Percentiles rank a stretch among this genome's conserved stretches.
phyloP scores from a whole-genome alignment of 2,329 filamentous ascomycete genomes.

The Neonectria faginata region DNA sequence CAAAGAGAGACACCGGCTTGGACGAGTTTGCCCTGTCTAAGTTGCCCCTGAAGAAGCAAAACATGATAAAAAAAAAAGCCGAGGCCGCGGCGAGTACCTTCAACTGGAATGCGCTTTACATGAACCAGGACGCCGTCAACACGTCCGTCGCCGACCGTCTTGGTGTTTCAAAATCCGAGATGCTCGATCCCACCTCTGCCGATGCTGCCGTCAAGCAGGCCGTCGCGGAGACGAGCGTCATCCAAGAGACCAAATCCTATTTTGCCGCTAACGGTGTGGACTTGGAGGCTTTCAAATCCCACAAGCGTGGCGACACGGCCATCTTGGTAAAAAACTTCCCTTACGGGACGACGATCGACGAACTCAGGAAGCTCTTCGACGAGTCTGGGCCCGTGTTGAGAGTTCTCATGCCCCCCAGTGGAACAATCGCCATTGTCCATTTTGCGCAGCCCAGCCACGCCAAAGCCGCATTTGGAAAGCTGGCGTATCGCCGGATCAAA shows the following conservation, averaged over 20 bases:
- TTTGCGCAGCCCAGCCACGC: conserved; percentile 84
- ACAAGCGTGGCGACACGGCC: conserved; percentile 84
- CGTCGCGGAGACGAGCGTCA: conserved; percentile 94
- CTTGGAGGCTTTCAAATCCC: conserved; percentile 88
- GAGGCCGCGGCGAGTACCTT: conserved; percentile 83
- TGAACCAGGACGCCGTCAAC: conserved; percentile 96
- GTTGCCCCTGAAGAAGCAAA: conserved; percentile 93
- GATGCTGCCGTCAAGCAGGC: conserved; percentile 97
- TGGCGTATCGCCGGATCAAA: conserved; percentile 92
- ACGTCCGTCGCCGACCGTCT: conserved; percentile 87
- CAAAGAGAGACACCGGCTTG: conserved; percentile 83
- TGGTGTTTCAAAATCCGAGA: conserved; percentile 88
- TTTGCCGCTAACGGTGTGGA: conserved; percentile 90
- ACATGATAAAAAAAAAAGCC: conserved; percentile 85
- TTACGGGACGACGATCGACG: conserved; percentile 81
- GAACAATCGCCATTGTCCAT: conserved; percentile 93
- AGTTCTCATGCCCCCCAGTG: conserved; percentile 91
- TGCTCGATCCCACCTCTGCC: conserved; percentile 94
- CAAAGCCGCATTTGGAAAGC: conserved; percentile 82
- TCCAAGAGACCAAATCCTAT: conserved; percentile 95
- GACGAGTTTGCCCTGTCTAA: conserved; percentile 93
- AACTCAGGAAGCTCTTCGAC: conserved; percentile 84
- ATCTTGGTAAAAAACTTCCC: conserved; percentile 97
- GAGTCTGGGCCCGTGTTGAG: conserved; percentile 84
- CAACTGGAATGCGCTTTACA: conserved; percentile 99